Percentiles rank a stretch among this genome's conserved stretches.
Conservation (phyloP, 2,329 filamentous ascomycete species). For the Herpotrichia juniperi region DNA sequence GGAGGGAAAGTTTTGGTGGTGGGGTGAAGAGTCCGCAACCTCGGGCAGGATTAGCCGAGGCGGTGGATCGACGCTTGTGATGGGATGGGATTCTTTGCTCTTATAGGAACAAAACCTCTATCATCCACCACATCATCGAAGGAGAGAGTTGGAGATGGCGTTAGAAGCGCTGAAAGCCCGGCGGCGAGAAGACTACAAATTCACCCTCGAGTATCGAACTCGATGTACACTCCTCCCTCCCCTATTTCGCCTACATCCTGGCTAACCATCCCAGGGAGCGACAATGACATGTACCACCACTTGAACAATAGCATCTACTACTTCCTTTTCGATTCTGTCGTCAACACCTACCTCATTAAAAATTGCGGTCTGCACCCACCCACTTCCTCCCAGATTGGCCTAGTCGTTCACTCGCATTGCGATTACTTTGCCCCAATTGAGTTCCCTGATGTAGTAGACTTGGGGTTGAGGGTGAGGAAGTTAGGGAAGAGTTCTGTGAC, state of each 20-base stretch:
- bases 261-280: conserved; percentile 64
- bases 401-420: conserved; percentile 85
- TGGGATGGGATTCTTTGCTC: background rate
- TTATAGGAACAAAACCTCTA: background rate
- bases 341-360: conserved; percentile 86
- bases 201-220: conserved; percentile 80
- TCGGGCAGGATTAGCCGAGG: background rate
- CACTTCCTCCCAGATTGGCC: conserved; percentile 73
- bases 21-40: background rate
- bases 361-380: conserved; percentile 76
- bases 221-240: conserved; percentile 57
- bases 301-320: conserved; percentile 92
- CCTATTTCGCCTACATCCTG: conserved; percentile 1
- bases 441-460: conserved; percentile 81
- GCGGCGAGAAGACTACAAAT: conserved; percentile 75
- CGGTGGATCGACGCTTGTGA: background rate
- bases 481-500: conserved; percentile 85
- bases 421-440: conserved; percentile 83
- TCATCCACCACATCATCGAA: background rate
- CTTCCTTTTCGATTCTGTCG: conserved; percentile 85
- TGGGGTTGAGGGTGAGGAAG: conserved; percentile 81
- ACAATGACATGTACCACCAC: conserved; percentile 95
- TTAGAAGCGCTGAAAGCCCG: conserved; percentile 59
- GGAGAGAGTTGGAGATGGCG: conserved; percentile 23
- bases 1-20: background rate